Conservation (phyloP, 2,329 filamentous ascomycete genomes). For the Calycina herbarum region DNA sequence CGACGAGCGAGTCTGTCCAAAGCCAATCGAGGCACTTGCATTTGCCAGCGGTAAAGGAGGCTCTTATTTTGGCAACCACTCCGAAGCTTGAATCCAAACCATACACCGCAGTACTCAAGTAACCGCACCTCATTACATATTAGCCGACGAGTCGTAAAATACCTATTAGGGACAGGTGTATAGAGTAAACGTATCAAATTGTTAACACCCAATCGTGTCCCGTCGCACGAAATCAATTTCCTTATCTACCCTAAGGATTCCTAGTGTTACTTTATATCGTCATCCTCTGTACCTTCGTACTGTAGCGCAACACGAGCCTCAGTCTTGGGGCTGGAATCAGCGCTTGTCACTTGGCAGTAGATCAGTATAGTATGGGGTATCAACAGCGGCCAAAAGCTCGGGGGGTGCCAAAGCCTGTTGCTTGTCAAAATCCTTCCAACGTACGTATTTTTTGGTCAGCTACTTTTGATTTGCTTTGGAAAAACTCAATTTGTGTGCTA, state of each 20-base stretch:
- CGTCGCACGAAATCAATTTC: conserved; percentile 1
- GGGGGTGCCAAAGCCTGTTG: not conserved
- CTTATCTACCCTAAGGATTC: not conserved
- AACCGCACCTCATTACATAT: not conserved
- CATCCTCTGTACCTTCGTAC: not conserved
- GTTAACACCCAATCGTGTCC: not conserved
- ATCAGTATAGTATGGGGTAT: not conserved
- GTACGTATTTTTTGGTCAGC: not conserved
- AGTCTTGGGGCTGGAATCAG: conserved; percentile 1
- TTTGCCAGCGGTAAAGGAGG: not conserved
- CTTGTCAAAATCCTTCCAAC: not conserved
- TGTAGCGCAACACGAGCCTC: not conserved
- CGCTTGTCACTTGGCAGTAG: conserved; percentile 3
- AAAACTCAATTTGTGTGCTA: not conserved
- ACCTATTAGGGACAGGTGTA: no score
- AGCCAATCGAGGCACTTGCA: not conserved
- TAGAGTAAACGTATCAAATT: not conserved
- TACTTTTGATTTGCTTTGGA: not conserved
- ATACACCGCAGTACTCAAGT: not conserved
- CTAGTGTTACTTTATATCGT: not conserved
- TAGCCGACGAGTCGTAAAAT: no score
- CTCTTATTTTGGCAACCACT: not conserved
- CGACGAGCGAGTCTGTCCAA: not conserved
- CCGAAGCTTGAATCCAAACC: not conserved
- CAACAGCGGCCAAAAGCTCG: not conserved